phyloP scores from a whole-genome alignment of 768 basidiomycete species.

The Suillus americanus region DNA sequence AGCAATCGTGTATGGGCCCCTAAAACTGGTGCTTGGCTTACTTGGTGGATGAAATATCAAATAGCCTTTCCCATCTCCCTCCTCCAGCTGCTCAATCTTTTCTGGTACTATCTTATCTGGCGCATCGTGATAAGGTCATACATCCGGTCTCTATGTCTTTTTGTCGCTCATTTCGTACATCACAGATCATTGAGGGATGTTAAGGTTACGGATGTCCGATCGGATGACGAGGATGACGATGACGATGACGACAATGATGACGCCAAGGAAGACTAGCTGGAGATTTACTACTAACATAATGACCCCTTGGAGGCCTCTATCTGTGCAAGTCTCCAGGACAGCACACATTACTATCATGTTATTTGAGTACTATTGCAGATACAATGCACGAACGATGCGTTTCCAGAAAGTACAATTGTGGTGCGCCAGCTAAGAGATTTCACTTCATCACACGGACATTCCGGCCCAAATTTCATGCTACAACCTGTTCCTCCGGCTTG shows the following conservation, averaged over 20 bases:
- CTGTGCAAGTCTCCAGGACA: neutral
- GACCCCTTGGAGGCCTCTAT: neutral
- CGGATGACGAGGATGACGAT: slow-evolving; percentile 65
- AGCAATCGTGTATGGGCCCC: slow-evolving; percentile 57
- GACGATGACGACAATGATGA: slow-evolving; percentile 24
- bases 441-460: slow-evolving; percentile 8
- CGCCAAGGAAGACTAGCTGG: slow-evolving; percentile 31
- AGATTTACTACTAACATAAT: neutral
- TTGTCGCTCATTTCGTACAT: slow-evolving; percentile 11
- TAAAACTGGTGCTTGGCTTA: slow-evolving; percentile 65
- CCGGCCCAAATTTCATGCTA: slow-evolving; percentile 6
- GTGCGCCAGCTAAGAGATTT: neutral
- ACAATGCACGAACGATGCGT: slow-evolving; percentile 1
- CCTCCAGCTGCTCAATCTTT: slow-evolving; percentile 83
- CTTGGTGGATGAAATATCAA: slow-evolving; percentile 78
- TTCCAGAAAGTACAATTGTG: neutral
- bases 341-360: slow-evolving; percentile 7
- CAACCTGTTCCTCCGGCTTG: slow-evolving; percentile 5
- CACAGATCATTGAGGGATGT: slow-evolving; percentile 53
- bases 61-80: slow-evolving; percentile 73
- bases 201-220: slow-evolving; percentile 67
- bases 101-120: slow-evolving; percentile 89
- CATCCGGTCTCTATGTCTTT: neutral
- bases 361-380: neutral
- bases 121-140: slow-evolving; percentile 74